Evolutionary conservation across 2,329 filamentous ascomycete genomes (phyloP).

Genomic region (Aspergillus sp.): DNA sequence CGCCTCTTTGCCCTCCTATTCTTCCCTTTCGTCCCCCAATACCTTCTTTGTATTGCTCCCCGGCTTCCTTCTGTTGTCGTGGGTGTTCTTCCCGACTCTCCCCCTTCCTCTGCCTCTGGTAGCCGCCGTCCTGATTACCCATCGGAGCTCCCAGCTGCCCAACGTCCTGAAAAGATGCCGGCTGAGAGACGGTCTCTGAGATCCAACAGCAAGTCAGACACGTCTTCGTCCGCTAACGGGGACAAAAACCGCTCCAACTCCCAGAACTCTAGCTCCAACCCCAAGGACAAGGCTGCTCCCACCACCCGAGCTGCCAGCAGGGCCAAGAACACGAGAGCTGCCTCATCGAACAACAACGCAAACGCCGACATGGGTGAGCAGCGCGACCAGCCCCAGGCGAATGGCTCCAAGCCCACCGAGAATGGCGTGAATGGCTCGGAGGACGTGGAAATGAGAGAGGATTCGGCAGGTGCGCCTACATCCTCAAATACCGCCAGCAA

Average conservation of each 20-base stretch:
- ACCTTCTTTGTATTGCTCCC: slow-evolving; percentile 4
- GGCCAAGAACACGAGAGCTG: slow-evolving; percentile 37
- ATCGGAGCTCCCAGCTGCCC: slow-evolving; percentile 30
- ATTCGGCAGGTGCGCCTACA: slow-evolving; percentile 51
- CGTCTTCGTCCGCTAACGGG: slow-evolving; percentile 47
- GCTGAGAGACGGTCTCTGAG: slow-evolving; percentile 46
- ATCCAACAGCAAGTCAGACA: slow-evolving; percentile 47
- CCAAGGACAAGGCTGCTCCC: slow-evolving; percentile 44
- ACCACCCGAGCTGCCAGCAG: slow-evolving; percentile 43
- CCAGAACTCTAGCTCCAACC: slow-evolving; percentile 39
- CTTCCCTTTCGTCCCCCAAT: slow-evolving; percentile 14
- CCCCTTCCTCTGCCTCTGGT: slow-evolving; percentile 27
- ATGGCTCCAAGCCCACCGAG: slow-evolving; percentile 67
- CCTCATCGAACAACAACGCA: slow-evolving; percentile 33
- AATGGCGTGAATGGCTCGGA: slow-evolving; percentile 65
- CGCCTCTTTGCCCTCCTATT: slow-evolving; percentile 17
- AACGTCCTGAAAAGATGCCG: slow-evolving; percentile 39
- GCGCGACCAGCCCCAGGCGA: slow-evolving; percentile 67
- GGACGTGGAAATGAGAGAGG: slow-evolving; percentile 70
- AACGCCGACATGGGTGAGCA: slow-evolving; percentile 58
- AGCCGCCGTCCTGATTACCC: slow-evolving; percentile 26
- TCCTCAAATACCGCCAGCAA: slow-evolving; percentile 58
- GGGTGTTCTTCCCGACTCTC: slow-evolving; percentile 9
- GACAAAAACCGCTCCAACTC: slow-evolving; percentile 45
- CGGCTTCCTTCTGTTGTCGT: slow-evolving; percentile 12